Evolutionary conservation across 2,329 filamentous ascomycete species (phyloP), one percentile per base, ranked within the genome.

Genomic region (Diaporthe australafricana): DNA sequence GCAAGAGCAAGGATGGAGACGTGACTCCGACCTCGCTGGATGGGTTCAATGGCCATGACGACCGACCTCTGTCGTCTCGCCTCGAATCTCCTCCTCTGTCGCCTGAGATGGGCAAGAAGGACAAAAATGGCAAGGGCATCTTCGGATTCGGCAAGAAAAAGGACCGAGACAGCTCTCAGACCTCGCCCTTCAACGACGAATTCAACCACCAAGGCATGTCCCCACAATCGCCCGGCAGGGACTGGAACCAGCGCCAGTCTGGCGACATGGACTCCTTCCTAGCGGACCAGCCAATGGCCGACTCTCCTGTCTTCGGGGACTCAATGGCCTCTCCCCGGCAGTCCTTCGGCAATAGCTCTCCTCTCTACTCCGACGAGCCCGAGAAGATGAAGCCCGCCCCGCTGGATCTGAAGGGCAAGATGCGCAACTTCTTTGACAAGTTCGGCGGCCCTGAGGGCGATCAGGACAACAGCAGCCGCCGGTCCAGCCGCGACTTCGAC

Each of bases 341-440:
- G 11, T 69, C 30, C 35, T 5, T 40, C 8, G 45, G 20, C 16
- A 30, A 30, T 30, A n/a, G 9, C 20, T 6, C 60, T 65, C 60
- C 30, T 9, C 60, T 40, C 6, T 40, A 40, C 14, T 7, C 38
- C 32, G 22, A 32, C n/a, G 45, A 42, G n/a, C 35, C 52, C 4
- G 60, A 62, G 35, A 55, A 66, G 48, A 11, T 45, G n/a, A 62
- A 73, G 62, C 47, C 47, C 6, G 53, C 25, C 27, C 53, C 62
- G 9, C 12, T 47, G 16, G 53, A 35, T 14, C 20, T 73, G 27
- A 73, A 63, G 22, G 27, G 35, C 40, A 70, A 45, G 35, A 8
- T 71, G 38, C 55, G n/a, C 35, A 68, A 40, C 6, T 8, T 73
- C 17, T 68, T 73, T 11, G 53, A 45, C 53, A 73, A 73, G 22